These are phyloP conservation scores for Iberis amara DNA, from an alignment of 441 rosid genomes.

Conservation along the genomic window DNA sequence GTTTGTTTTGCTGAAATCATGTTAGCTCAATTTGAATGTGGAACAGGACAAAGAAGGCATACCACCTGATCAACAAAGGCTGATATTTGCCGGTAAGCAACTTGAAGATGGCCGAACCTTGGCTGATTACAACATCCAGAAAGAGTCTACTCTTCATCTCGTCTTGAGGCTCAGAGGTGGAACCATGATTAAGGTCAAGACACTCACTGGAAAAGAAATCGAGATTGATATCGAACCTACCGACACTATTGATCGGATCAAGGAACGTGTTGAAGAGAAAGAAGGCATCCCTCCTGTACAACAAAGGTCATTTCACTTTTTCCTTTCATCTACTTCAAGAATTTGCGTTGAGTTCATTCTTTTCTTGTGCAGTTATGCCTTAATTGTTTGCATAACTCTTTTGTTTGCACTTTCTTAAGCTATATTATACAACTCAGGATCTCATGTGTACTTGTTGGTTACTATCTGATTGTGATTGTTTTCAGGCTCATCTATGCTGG, in stretches of 20 bases:
- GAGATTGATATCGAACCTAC: conserved; percentile 82
- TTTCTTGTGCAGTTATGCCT: too few relatives aligned
- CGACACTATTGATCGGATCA: conserved; percentile 78
- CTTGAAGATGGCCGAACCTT: conserved; percentile 84
- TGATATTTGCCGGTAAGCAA: conserved; percentile 82
- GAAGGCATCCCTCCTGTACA: conserved; percentile 94
- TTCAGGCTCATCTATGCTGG: too few relatives aligned
- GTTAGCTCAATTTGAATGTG: background rate
- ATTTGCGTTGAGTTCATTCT: too few relatives aligned
- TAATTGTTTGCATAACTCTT: too few relatives aligned
- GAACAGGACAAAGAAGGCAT: conserved; percentile 74
- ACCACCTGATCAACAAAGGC: conserved; percentile 78
- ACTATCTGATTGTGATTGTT: too few relatives aligned
- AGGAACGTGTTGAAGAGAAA: conserved; percentile 87
- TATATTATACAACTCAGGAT: too few relatives aligned
- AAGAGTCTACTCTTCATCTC: conserved; percentile 75
- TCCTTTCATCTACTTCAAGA: background rate
- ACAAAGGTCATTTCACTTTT: conserved; percentile 44
- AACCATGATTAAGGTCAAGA: conserved; percentile 86
- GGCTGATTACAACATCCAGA: conserved; percentile 73
- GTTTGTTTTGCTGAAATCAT: too few relatives aligned
- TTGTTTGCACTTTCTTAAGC: too few relatives aligned
- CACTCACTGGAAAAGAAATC: conserved; percentile 80
- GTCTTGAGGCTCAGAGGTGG: conserved; percentile 89
- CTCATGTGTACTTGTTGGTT: too few relatives aligned